phyloP scores from a whole-genome alignment of 345 rosid species.

The Geranium brycei region DNA sequence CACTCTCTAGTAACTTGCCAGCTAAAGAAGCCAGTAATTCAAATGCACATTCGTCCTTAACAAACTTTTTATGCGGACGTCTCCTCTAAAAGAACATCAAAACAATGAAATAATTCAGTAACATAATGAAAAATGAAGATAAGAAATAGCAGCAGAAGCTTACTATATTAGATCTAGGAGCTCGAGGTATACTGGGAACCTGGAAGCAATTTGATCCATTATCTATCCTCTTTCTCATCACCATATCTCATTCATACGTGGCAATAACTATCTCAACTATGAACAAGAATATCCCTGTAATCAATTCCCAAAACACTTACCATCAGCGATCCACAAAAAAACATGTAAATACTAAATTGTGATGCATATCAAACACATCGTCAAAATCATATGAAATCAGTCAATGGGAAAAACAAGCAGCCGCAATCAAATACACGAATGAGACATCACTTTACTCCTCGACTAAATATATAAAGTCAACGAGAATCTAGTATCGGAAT shows the following conservation, averaged over 20 bases:
- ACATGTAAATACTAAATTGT: background rate
- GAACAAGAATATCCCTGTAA: background rate
- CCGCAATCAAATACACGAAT: too few species aligned
- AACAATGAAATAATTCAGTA: slow-evolving; percentile 11
- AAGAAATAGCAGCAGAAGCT: slow-evolving; percentile 1
- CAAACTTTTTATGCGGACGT: slow-evolving; percentile 20
- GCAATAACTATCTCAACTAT: background rate
- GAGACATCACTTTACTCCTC: too few species aligned
- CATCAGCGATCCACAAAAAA: background rate
- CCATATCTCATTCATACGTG: slow-evolving; percentile 8
- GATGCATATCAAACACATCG: background rate
- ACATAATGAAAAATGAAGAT: slow-evolving; percentile 4
- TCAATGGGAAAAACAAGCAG: background rate
- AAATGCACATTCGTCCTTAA: slow-evolving; percentile 38
- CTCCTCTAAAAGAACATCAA: slow-evolving; percentile 37
- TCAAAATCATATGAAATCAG: background rate
- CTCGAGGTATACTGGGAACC: slow-evolving; percentile 13
- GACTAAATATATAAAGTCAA: background rate
- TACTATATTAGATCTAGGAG: slow-evolving; percentile 73
- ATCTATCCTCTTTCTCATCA: slow-evolving; percentile 7
- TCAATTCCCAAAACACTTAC: background rate
- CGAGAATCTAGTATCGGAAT: background rate
- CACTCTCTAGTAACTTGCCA: slow-evolving; percentile 64
- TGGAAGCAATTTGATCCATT: slow-evolving; percentile 7
- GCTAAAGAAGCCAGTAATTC: slow-evolving; percentile 78